Evolutionary conservation across 2,329 filamentous ascomycete genomes (phyloP), one percentile per base, ranked within the genome.

Genomic region (Hypoxylon sp.): DNA sequence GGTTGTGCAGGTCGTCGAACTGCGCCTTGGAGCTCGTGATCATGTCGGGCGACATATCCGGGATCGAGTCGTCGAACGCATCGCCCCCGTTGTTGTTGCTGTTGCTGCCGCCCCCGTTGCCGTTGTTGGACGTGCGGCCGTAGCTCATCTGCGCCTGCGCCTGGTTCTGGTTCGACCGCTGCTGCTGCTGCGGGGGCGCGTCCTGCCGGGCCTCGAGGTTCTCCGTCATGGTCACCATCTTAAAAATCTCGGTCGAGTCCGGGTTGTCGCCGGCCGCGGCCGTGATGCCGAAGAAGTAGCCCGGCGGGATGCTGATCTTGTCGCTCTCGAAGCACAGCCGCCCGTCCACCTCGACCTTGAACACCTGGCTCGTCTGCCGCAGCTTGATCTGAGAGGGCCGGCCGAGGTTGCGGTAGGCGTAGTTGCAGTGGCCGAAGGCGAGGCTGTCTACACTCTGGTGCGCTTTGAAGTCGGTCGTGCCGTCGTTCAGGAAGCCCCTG

Each of bases 181-280:
- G 67, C 27, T 69, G 64, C 51, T 73, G 67, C 37, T 69, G 69
- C 20, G 69, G 66, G 41, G 70, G 62, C 20, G 64, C 68, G 18
- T 77, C 60, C 68, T 69, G 59, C 37, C 72, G 69, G 7, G 72
- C 68, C 46, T 75, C 69, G 54, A 69, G 72, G 24, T 73, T 72
- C 21, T 86, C 83, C 9, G 83, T 87, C 70, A 88, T 85, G 48
- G 95, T 85, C 29, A 90, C 82, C 71, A 98, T 84, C 73, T 94
- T 96, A 81, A 93, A 95, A 65, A 97, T 75, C 76, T 99, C 95
- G 70, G 97, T 96, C 4, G 92, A 96, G 77, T 99, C 95, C 0
- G 95, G 92, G 68, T 87, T 93, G 66, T 98, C 94, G 24, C 91
- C 90, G 2, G 91, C 94, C 13, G 91, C 90, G 37, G 94, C 95